Evolutionary conservation across 768 basidiomycete species (phyloP).

Genomic region (Inosperma sp.): DNA sequence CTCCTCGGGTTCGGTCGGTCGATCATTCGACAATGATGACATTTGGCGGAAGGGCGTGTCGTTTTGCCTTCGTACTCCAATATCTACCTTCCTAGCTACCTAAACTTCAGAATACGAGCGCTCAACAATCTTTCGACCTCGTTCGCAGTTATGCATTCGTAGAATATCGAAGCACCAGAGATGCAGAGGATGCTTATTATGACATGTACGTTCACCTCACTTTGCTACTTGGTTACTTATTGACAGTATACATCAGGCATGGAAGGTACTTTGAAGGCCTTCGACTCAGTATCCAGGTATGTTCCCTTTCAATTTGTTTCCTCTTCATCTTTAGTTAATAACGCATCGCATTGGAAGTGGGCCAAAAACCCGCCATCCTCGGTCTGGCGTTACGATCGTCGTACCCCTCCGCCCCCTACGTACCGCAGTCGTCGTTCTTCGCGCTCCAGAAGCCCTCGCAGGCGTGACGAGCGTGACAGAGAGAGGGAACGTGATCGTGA

Average conservation of each 20-base stretch:
- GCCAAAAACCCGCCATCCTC: conserved; percentile 39
- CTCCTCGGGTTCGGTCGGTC: conserved; percentile 1
- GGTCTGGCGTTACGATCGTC: conserved; percentile 34
- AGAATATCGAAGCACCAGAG: conserved; percentile 33
- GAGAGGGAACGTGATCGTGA: conserved; percentile 26
- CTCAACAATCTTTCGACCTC: conserved; percentile 27
- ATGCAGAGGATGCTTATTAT: conserved; percentile 38
- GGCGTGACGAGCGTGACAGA: conserved; percentile 24
- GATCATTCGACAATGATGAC: conserved; percentile 9
- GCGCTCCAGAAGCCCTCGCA: conserved; percentile 22
- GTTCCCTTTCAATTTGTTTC: neutral
- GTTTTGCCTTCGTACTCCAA: conserved; percentile 11
- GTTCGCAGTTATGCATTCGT: conserved; percentile 37
- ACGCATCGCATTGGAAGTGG: conserved; percentile 24
- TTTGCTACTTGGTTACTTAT: neutral
- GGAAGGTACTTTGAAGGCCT: conserved; percentile 36
- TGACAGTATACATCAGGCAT: conserved; percentile 25
- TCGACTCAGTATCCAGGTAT: conserved; percentile 34
- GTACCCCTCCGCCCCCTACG: conserved; percentile 22
- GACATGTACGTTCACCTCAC: conserved; percentile 29
- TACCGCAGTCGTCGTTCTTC: conserved; percentile 6
- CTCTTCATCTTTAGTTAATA: neutral
- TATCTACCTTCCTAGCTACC: conserved; percentile 17
- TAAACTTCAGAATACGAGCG: conserved; percentile 25
- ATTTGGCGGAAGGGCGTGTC: conserved; percentile 6